These are phyloP conservation scores for Sphaerulina vaccinii DNA, from an alignment of 2,329 filamentous ascomycete species.

Conservation along the genomic window DNA sequence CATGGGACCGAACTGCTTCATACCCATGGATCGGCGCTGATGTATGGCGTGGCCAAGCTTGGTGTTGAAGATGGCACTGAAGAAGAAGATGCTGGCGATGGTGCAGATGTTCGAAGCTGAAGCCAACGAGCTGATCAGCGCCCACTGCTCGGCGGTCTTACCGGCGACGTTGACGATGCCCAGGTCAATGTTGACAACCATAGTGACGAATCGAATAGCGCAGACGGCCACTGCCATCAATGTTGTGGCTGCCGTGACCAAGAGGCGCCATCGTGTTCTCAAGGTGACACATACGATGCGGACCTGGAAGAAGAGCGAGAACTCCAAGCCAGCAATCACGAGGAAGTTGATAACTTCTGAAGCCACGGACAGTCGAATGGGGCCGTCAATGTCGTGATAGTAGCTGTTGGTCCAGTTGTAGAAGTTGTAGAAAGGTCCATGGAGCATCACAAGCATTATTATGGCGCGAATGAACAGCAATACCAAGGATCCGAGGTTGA, in stretches of 20 bases:
- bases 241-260: slow-evolving; percentile 50
- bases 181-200: slow-evolving; percentile 47
- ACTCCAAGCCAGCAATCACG: slow-evolving; percentile 55
- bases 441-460: slow-evolving; percentile 60
- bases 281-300: slow-evolving; percentile 59
- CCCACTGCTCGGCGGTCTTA: slow-evolving; percentile 15
- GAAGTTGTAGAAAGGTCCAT: slow-evolving; percentile 59
- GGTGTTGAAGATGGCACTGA: slow-evolving; percentile 59
- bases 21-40: slow-evolving; percentile 56
- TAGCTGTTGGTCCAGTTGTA: slow-evolving; percentile 34
- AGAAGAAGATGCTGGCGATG: slow-evolving; percentile 60
- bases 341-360: slow-evolving; percentile 52
- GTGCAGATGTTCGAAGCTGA: slow-evolving; percentile 51
- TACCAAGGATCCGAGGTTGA: slow-evolving; percentile 63
- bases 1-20: slow-evolving; percentile 63
- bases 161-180: slow-evolving; percentile 26
- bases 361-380: slow-evolving; percentile 43
- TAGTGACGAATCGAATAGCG: slow-evolving; percentile 54
- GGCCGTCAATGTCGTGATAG: slow-evolving; percentile 25
- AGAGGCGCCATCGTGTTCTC: slow-evolving; percentile 41
- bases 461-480: slow-evolving; percentile 61
- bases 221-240: slow-evolving; percentile 53
- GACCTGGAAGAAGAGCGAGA: slow-evolving; percentile 62
- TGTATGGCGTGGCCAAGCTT: slow-evolving; percentile 61
- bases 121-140: slow-evolving; percentile 42